Evolutionary conservation across 495 filamentous ascomycete species (phyloP).

Genomic region (Pseudoneurospora amorphoporcata): DNA sequence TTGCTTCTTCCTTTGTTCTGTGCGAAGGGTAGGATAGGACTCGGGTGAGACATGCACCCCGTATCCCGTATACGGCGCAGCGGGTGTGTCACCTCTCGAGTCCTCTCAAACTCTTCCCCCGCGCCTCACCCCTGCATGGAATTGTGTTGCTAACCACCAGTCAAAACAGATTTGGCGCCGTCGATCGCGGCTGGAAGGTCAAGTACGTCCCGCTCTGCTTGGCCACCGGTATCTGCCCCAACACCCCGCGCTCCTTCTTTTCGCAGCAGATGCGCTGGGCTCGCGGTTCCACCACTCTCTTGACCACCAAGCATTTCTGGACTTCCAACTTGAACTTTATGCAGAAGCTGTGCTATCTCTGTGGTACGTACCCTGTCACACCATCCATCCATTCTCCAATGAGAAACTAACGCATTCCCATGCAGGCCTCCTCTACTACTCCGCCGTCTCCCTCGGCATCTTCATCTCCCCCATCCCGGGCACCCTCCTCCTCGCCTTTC

Average conservation of each 20-base stretch:
- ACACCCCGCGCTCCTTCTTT: slow-evolving; percentile 25
- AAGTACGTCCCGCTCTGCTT: slow-evolving; percentile 23
- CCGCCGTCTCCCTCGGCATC: slow-evolving; percentile 22
- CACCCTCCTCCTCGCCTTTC: slow-evolving; percentile 18
- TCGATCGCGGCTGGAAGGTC: slow-evolving; percentile 26
- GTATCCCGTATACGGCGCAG: not conserved
- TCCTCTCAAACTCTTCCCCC: not conserved
- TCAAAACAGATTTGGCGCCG: slow-evolving; percentile 16
- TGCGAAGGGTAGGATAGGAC: not conserved
- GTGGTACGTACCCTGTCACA: slow-evolving; percentile 7
- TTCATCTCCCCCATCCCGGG: slow-evolving; percentile 27
- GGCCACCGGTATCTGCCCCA: slow-evolving; percentile 25
- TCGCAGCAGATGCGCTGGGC: slow-evolving; percentile 29
- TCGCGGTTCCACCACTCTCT: slow-evolving; percentile 20
- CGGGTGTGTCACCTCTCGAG: not conserved
- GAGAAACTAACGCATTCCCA: not conserved
- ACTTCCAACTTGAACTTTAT: slow-evolving; percentile 19
- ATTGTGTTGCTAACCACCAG: not conserved
- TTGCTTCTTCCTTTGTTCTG: not conserved
- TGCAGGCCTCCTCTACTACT: slow-evolving; percentile 24
- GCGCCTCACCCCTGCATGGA: not conserved
- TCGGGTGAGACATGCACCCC: not conserved
- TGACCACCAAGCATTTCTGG: slow-evolving; percentile 24
- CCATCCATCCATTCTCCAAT: too few relatives aligned
- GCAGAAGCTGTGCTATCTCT: slow-evolving; percentile 24